Conservation (phyloP, 257 asterid genomes). For the Solanum chiquidenum region DNA sequence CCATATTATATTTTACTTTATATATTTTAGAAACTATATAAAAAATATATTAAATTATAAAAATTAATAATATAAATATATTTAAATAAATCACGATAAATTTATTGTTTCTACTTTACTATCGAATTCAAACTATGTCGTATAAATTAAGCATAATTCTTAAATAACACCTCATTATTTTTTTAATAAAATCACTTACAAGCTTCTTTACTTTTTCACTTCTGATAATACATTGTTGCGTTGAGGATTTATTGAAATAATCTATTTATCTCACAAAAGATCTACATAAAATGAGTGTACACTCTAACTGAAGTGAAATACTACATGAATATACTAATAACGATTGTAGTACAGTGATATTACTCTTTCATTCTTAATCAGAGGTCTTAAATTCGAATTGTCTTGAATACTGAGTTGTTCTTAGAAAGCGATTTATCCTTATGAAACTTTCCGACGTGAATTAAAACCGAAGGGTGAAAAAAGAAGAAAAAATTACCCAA, state of each 20-base stretch:
- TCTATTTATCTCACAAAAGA: too few relatives aligned
- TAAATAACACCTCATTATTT: not conserved
- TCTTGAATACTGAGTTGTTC: too few relatives aligned
- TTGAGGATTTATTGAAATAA: too few relatives aligned
- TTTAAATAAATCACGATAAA: not conserved
- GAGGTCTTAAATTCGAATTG: fast-evolving
- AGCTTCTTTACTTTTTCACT: not conserved
- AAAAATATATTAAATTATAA: not conserved
- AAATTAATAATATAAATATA: not conserved
- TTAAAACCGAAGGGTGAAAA: too few relatives aligned
- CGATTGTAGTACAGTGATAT: too few relatives aligned
- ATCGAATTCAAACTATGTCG: not conserved
- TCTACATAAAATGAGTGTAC: too few relatives aligned
- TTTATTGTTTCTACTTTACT: not conserved
- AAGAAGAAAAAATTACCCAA: too few relatives aligned
- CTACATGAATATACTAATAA: too few relatives aligned
- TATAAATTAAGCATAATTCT: not conserved
- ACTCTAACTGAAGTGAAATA: too few relatives aligned
- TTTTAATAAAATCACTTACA: not conserved
- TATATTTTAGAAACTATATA: not conserved
- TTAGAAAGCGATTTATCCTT: too few relatives aligned
- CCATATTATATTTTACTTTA: not conserved
- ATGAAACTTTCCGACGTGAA: too few relatives aligned
- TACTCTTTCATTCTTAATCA: too few relatives aligned
- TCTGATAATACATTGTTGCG: fast-evolving